These are phyloP conservation scores for Penicillium palitans DNA, from an alignment of 2,329 filamentous ascomycete genomes.

Conservation along the genomic window DNA sequence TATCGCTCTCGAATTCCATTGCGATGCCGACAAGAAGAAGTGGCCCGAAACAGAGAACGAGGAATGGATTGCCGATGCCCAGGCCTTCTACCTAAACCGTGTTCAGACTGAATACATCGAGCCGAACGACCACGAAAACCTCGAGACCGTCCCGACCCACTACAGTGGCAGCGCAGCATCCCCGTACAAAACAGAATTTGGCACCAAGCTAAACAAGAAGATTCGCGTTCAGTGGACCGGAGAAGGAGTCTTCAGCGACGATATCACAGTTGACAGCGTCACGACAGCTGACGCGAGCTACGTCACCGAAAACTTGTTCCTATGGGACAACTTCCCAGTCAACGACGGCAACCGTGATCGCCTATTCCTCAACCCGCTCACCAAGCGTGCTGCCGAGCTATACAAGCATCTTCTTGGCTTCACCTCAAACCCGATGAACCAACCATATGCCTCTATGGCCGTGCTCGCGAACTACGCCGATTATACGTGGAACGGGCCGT, in stretches of 20 bases:
- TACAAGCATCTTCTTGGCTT: slow-evolving; percentile 26
- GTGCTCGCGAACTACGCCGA: background rate
- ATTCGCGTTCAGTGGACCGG: slow-evolving; percentile 28
- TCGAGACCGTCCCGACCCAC: background rate
- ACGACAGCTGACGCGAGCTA: slow-evolving; percentile 18
- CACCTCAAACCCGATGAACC: slow-evolving; percentile 25
- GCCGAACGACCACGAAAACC: background rate
- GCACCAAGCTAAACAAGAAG: slow-evolving; percentile 25
- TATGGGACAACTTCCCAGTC: slow-evolving; percentile 30
- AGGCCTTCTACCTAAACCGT: slow-evolving; percentile 3
- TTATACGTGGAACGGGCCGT: background rate
- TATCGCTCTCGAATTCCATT: background rate
- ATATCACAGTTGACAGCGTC: slow-evolving; percentile 15
- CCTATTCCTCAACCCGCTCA: slow-evolving; percentile 27
- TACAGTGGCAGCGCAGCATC: background rate
- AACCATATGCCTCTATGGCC: slow-evolving; percentile 11
- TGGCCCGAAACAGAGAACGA: background rate
- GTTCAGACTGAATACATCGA: background rate
- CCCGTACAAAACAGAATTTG: slow-evolving; percentile 15
- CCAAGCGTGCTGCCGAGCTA: slow-evolving; percentile 17
- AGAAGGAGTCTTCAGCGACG: slow-evolving; percentile 25
- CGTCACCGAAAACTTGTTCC: slow-evolving; percentile 24
- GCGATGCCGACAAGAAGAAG: background rate
- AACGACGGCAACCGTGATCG: slow-evolving; percentile 25
- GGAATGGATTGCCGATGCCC: background rate